Percentiles rank a stretch among this genome's conserved stretches.
phyloP scores from a whole-genome alignment of 31 red algal genomes.

The Endocladia muricata region DNA sequence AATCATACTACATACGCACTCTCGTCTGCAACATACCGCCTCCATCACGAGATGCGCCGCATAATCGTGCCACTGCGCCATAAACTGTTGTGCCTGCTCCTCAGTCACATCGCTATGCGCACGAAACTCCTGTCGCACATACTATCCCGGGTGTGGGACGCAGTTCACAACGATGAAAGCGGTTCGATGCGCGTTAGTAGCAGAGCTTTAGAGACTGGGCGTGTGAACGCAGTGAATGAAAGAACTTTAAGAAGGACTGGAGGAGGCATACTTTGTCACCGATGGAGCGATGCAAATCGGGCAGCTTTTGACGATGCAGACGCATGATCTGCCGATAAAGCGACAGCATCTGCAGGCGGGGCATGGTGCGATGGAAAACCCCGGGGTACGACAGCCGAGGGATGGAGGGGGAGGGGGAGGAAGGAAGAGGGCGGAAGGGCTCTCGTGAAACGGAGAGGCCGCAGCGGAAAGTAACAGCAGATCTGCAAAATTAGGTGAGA shows the following conservation, averaged over 20 bases:
- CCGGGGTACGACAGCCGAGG: too few species aligned
- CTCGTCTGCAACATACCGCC: conserved; percentile 35
- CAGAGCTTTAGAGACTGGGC: background rate
- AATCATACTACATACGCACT: too few species aligned
- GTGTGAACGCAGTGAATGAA: background rate
- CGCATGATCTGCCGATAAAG: conserved; percentile 39
- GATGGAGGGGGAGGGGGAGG: too few species aligned
- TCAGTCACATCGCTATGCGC: conserved; percentile 36
- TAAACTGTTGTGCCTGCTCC: conserved; percentile 46
- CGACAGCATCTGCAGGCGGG: conserved; percentile 1
- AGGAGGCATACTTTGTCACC: conserved; percentile 38
- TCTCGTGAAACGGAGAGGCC: too few species aligned
- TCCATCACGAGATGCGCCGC: conserved; percentile 50
- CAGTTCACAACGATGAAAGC: background rate
- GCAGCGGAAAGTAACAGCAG: too few species aligned
- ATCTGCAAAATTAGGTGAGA: too few species aligned
- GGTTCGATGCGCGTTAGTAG: background rate
- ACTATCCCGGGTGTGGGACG: background rate
- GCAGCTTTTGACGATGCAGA: conserved; percentile 56
- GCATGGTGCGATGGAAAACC: too few species aligned
- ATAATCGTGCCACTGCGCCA: conserved; percentile 58
- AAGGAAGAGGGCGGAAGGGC: too few species aligned
- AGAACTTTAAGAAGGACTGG: background rate
- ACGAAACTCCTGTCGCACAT: conserved; percentile 60
- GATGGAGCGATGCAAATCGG: conserved; percentile 27